Percentiles rank a stretch among this genome's conserved stretches.
Conservation (phyloP, 768 basidiomycete genomes). For the Boletus huronensis region DNA sequence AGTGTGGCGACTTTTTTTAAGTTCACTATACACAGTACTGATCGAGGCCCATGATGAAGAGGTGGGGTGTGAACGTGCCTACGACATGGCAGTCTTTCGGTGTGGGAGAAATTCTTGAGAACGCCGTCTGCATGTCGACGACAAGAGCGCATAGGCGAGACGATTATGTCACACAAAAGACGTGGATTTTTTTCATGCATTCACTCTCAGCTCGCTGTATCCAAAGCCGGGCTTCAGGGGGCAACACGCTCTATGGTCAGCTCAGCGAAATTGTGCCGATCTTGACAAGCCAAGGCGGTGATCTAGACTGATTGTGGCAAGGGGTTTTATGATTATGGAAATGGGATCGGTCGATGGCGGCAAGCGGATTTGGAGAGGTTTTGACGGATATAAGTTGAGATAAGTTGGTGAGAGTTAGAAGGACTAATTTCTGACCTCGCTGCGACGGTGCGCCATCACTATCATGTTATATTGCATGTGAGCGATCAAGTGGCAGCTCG, state of each 20-base stretch:
- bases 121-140: conserved; percentile 28
- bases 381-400: conserved; percentile 22
- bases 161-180: conserved; percentile 25
- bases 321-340: conserved; percentile 2
- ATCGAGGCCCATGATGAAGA: conserved; percentile 23
- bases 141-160: conserved; percentile 14
- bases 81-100: conserved; percentile 16
- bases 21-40: conserved; percentile 22
- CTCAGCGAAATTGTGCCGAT: conserved; percentile 12
- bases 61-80: conserved; percentile 33
- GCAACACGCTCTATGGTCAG: background rate
- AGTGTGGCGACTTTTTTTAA: conserved; percentile 15
- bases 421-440: conserved; percentile 8
- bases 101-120: conserved; percentile 28
- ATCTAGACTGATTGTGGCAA: conserved; percentile 9
- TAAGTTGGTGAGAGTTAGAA: background rate
- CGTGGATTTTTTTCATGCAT: background rate
- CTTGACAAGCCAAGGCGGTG: conserved; percentile 4
- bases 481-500: conserved; percentile 1
- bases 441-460: conserved; percentile 12
- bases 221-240: background rate
- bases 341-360: conserved; percentile 17
- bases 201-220: background rate
- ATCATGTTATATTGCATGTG: conserved; percentile 5
- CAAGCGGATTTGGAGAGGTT: conserved; percentile 17